Conservation (phyloP, 2,329 filamentous ascomycete species). For the Verticillium zaregamsianum region DNA sequence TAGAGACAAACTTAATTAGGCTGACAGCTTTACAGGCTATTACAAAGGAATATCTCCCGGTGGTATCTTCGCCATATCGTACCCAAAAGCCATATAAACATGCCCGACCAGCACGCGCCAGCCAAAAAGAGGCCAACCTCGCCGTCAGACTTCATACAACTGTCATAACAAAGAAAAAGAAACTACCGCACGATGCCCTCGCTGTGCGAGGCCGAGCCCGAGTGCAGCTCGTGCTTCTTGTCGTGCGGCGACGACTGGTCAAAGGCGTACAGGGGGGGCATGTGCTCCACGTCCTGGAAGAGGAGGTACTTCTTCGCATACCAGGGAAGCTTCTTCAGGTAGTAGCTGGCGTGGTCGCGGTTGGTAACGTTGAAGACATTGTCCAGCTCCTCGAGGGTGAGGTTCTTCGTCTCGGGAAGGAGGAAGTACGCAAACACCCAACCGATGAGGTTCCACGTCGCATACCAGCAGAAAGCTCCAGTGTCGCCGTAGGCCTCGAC, state of each 20-base stretch:
- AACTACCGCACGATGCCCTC: background rate
- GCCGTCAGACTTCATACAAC: background rate
- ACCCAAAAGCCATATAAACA: background rate
- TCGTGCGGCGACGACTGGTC: constrained; percentile 7
- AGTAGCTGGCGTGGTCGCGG: constrained; percentile 24
- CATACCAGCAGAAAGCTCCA: constrained; percentile 35
- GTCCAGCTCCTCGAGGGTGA: constrained; percentile 29
- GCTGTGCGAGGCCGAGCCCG: background rate
- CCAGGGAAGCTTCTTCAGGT: constrained; percentile 25
- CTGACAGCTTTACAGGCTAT: background rate
- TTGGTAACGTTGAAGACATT: constrained; percentile 26
- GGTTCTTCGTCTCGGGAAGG: constrained; percentile 28
- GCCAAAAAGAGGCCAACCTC: background rate
- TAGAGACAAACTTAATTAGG: background rate
- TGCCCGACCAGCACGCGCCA: background rate
- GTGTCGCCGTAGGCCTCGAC: constrained; percentile 18
- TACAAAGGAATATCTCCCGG: background rate
- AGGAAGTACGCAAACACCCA: constrained; percentile 28
- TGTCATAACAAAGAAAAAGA: background rate
- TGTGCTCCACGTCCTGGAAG: constrained; percentile 21
- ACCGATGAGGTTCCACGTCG: constrained; percentile 29
- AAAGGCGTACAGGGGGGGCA: constrained; percentile 26
- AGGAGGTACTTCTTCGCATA: constrained; percentile 25
- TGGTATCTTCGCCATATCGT: background rate
- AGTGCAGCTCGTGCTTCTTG: background rate